phyloP scores from a whole-genome alignment of 2,329 filamentous ascomycete species.

The Metarhizium rileyi region DNA sequence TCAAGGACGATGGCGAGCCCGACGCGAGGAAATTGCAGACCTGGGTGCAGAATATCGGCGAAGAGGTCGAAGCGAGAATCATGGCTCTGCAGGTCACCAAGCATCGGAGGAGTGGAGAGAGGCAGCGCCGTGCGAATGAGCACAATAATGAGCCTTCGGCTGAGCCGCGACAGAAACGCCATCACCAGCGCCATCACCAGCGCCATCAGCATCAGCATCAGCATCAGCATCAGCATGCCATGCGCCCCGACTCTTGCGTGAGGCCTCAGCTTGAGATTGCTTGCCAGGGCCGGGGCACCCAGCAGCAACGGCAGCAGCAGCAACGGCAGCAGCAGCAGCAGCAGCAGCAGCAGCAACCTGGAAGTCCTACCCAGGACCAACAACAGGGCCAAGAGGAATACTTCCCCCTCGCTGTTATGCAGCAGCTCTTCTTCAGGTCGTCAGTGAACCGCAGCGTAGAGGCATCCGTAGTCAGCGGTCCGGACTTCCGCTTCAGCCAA shows the following conservation, averaged over 20 bases:
- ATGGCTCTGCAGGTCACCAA: constrained; percentile 34
- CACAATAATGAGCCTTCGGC: too few relatives aligned
- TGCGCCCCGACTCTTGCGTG: constrained; percentile 6
- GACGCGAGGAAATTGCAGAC: constrained; percentile 38
- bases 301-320: neutral
- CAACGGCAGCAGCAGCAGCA: neutral
- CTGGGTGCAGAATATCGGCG: constrained; percentile 44
- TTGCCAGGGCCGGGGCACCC: neutral
- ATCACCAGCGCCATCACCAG: neutral
- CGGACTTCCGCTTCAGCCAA: constrained; percentile 39
- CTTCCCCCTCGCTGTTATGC: constrained; percentile 43
- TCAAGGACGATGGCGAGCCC: constrained; percentile 27
- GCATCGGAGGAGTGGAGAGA: constrained; percentile 17
- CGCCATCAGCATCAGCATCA: neutral
- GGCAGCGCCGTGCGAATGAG: neutral
- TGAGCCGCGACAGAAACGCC: neutral
- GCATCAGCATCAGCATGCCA: neutral
- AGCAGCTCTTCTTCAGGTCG: constrained; percentile 42
- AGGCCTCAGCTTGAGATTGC: neutral
- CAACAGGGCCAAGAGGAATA: constrained; percentile 22
- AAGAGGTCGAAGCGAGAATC: constrained; percentile 35
- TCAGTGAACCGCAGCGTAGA: constrained; percentile 28
- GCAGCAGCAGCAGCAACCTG: neutral
- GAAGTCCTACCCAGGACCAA: constrained; percentile 5
- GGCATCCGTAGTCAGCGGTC: constrained; percentile 19